These are phyloP conservation scores for Podaxis sp. DNA, from an alignment of 768 basidiomycete species.

Conservation along the genomic window DNA sequence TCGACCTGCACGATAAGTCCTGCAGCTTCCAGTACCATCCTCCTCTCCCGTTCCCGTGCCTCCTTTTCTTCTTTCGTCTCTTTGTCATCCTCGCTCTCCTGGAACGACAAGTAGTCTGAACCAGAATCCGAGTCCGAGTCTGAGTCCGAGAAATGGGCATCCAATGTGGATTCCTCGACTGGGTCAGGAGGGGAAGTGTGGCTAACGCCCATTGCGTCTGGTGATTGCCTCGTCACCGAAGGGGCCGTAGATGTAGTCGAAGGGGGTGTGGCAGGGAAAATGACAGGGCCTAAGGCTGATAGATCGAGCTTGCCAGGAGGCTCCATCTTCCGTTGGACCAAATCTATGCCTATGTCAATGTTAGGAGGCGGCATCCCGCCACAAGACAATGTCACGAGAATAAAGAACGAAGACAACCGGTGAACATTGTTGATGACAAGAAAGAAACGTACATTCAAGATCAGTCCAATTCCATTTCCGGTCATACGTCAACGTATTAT, in stretches of 20 bases:
- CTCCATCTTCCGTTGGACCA: not conserved
- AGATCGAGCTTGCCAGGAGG: not conserved
- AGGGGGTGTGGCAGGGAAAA: not conserved
- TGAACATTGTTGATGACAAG: not conserved
- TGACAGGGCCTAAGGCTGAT: not conserved
- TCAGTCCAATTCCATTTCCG: not conserved
- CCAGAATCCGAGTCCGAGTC: constrained; percentile 33
- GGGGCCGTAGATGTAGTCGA: not conserved
- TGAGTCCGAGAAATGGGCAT: constrained; percentile 22
- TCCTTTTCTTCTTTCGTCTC: constrained; percentile 52
- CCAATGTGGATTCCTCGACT: not conserved
- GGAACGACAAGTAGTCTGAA: constrained; percentile 35
- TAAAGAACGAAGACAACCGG: not conserved
- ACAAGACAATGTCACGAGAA: not conserved
- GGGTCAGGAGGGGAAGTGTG: not conserved
- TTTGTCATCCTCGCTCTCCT: constrained; percentile 39
- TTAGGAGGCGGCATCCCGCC: not conserved
- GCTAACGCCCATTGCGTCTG: not conserved
- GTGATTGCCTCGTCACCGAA: not conserved
- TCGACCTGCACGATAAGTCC: constrained; percentile 77
- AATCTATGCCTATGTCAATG: not conserved
- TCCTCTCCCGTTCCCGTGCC: constrained; percentile 72
- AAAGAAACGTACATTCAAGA: not conserved
- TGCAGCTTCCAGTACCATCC: constrained; percentile 84
- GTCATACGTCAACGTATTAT: not conserved